phyloP scores from a whole-genome alignment of 805 yeast species.

The Hanseniaspora thailandica region DNA sequence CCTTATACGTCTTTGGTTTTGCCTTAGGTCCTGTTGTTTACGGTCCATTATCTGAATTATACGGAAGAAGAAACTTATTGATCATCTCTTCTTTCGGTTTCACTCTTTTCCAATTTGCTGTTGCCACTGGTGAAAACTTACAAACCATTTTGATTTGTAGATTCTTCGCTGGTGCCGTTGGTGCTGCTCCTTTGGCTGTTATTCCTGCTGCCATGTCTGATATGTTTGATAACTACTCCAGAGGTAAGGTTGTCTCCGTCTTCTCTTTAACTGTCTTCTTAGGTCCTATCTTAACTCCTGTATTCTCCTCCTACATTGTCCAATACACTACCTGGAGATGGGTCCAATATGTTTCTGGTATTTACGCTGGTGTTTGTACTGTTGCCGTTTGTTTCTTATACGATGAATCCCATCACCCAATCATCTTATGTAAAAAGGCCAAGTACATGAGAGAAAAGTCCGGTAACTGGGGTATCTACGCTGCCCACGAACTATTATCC shows the following conservation, averaged over 20 bases:
- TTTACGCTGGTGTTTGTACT: constrained; percentile 36
- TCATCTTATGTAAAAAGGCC: constrained; percentile 53
- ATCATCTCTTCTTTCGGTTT: constrained; percentile 46
- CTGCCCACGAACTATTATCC: constrained; percentile 58
- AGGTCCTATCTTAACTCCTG: constrained; percentile 77
- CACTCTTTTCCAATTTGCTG: constrained; percentile 53
- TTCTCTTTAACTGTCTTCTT: constrained; percentile 63
- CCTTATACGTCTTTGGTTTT: constrained; percentile 82
- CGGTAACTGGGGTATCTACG: constrained; percentile 73
- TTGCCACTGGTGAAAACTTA: constrained; percentile 65
- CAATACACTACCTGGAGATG: constrained; percentile 72
- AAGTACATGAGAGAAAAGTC: constrained; percentile 49
- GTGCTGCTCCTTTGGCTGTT: constrained; percentile 76
- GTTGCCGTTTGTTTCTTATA: constrained; percentile 32
- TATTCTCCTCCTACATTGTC: constrained; percentile 60
- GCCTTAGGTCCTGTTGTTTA: constrained; percentile 85
- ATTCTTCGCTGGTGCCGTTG: constrained; percentile 68
- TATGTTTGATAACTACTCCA: constrained; percentile 47
- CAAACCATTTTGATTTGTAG: constrained; percentile 70
- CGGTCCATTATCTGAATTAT: constrained; percentile 79
- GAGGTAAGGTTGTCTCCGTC: constrained; percentile 67
- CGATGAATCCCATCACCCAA: constrained; percentile 64
- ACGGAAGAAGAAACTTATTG: constrained; percentile 56
- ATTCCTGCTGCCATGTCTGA: constrained; percentile 84
- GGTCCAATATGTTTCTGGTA: constrained; percentile 62